Evolutionary conservation across 2,329 filamentous ascomycete species (phyloP).

Genomic region (Scleromitrula shiraiana): DNA sequence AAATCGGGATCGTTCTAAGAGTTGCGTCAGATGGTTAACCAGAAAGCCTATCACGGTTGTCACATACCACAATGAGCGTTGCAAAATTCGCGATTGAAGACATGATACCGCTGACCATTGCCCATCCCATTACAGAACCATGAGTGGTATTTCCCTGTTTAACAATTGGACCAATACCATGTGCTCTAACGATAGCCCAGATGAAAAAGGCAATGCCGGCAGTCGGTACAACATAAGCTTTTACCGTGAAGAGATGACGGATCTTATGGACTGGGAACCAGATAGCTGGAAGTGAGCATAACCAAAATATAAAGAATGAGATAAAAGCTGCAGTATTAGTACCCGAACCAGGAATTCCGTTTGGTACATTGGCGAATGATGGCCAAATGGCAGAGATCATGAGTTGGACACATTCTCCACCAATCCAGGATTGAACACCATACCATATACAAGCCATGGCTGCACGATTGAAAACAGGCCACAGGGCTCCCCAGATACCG

Average conservation of each 20-base stretch:
- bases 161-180: conserved; percentile 77
- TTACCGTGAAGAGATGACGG: conserved; percentile 84
- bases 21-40: not conserved
- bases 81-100: conserved; percentile 85
- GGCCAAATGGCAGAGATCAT: conserved; percentile 85
- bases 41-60: too few species aligned
- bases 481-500: conserved; percentile 81
- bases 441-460: conserved; percentile 80
- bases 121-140: conserved; percentile 70
- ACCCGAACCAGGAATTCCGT: conserved; percentile 60
- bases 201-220: conserved; percentile 83
- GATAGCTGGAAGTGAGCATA: conserved; percentile 70
- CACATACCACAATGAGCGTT: conserved; percentile 61
- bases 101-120: conserved; percentile 80
- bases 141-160: conserved; percentile 53
- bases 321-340: conserved; percentile 69
- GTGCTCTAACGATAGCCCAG: conserved; percentile 75
- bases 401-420: conserved; percentile 74
- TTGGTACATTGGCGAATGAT: conserved; percentile 51
- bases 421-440: conserved; percentile 78
- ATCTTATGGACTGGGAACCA: conserved; percentile 88
- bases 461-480: conserved; percentile 85
- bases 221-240: conserved; percentile 73
- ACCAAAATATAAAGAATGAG: conserved; percentile 84
- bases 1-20: conserved; percentile 66